phyloP scores from a whole-genome alignment of 768 basidiomycete species.

The Butyriboletus loyo region DNA sequence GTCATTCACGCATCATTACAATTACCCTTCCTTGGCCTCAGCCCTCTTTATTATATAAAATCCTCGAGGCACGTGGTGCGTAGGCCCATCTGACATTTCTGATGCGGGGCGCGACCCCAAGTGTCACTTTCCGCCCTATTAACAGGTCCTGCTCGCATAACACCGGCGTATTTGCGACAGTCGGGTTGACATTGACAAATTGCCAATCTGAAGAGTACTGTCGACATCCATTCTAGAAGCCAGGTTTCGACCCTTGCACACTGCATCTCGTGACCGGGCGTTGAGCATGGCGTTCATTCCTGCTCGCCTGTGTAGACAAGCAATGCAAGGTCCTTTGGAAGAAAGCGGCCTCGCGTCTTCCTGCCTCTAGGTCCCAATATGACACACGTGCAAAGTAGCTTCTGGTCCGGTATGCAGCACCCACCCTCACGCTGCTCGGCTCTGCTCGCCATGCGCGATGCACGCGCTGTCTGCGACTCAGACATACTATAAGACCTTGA shows the following conservation, averaged over 20 bases:
- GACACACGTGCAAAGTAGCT: constrained; percentile 20
- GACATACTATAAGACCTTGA: constrained; percentile 24
- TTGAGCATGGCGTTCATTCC: constrained; percentile 27
- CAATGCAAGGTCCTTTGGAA: constrained; percentile 27
- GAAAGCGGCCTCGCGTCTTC: constrained; percentile 33
- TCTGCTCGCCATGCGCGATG: constrained; percentile 26
- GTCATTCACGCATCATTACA: constrained; percentile 22
- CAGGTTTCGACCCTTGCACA: constrained; percentile 1
- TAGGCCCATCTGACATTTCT: constrained; percentile 8
- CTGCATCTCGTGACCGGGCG: constrained; percentile 18
- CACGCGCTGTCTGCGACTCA: constrained; percentile 25
- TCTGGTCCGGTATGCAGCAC: constrained; percentile 16
- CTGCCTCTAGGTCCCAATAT: constrained; percentile 27
- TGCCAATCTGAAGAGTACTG: not conserved
- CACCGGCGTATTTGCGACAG: constrained; percentile 4
- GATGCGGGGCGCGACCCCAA: constrained; percentile 1
- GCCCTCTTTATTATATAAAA: constrained; percentile 16
- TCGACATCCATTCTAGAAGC: constrained; percentile 17
- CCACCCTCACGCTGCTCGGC: constrained; percentile 25
- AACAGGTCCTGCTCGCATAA: constrained; percentile 1
- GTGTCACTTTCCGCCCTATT: not conserved
- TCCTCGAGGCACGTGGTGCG: constrained; percentile 18
- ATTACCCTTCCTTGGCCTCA: constrained; percentile 23
- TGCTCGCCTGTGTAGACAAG: constrained; percentile 27
- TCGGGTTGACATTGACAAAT: not conserved